These are phyloP conservation scores for Aspergillus latus DNA, from an alignment of 2,329 filamentous ascomycete species.

Conservation along the genomic window DNA sequence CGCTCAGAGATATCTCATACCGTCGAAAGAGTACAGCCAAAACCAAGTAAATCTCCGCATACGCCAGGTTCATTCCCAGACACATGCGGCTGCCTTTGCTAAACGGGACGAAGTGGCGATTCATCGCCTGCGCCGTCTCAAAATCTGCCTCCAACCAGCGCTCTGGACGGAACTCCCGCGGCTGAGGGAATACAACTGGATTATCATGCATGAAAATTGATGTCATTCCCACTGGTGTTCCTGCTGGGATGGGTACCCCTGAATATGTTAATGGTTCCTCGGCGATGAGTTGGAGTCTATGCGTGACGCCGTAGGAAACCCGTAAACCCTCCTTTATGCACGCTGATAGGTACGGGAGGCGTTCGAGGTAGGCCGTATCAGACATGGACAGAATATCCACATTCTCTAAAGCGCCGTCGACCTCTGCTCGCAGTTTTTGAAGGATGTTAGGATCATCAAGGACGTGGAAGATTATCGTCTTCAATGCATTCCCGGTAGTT, in stretches of 20 bases:
- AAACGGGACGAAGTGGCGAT: slow-evolving; percentile 4
- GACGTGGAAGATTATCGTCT: slow-evolving; percentile 4
- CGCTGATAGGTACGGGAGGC: slow-evolving; percentile 2
- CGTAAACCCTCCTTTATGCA: slow-evolving; percentile 6
- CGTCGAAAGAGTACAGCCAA: not conserved
- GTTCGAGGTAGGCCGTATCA: not conserved
- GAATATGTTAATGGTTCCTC: not conserved
- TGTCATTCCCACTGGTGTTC: slow-evolving; percentile 1
- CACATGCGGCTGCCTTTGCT: slow-evolving; percentile 4
- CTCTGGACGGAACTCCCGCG: not conserved
- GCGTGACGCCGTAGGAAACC: slow-evolving; percentile 1
- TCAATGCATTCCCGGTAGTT: slow-evolving; percentile 3
- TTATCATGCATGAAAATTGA: slow-evolving; percentile 7
- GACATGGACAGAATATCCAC: not conserved
- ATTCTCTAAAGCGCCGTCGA: not conserved
- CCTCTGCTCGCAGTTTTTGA: not conserved
- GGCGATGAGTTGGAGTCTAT: slow-evolving; percentile 4
- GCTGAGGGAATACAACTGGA: not conserved
- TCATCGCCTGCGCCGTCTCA: not conserved
- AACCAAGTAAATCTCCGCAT: slow-evolving; percentile 5
- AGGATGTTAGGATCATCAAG: not conserved
- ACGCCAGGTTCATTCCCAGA: slow-evolving; percentile 4
- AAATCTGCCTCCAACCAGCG: slow-evolving; percentile 1
- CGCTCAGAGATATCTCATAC: not conserved
- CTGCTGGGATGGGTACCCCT: not conserved